Evolutionary conservation across 371 early-diverging fungal species (phyloP).

Genomic region (Choanephora cucurbitarum): DNA sequence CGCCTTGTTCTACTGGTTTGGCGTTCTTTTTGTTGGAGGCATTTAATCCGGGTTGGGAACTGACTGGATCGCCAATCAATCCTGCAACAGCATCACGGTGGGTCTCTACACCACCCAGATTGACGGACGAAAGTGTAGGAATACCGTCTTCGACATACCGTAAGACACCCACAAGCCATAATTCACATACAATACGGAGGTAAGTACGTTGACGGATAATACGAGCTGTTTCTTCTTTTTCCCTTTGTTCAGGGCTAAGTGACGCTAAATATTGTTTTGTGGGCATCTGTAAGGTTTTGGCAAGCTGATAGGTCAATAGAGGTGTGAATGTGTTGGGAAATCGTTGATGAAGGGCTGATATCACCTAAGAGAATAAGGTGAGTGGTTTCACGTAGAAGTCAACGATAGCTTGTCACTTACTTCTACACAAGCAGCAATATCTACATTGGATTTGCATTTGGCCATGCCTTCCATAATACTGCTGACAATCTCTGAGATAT

Average conservation of each 20-base stretch:
- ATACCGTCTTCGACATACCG: conserved; percentile 71
- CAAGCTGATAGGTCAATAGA: conserved; percentile 62
- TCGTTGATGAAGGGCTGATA: conserved; percentile 89
- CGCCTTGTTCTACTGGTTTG: conserved; percentile 13
- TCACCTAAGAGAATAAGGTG: no score
- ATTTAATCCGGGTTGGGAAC: no score
- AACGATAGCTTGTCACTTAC: no score
- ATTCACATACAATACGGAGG: conserved; percentile 78
- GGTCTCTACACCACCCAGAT: conserved; percentile 49
- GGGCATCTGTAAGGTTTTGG: conserved; percentile 56
- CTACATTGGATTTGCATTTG: conserved; percentile 70
- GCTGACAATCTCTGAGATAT: conserved; percentile 88
- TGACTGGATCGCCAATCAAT: conserved; percentile 33
- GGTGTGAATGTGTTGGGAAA: conserved; percentile 82
- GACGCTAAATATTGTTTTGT: conserved; percentile 56
- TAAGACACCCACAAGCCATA: conserved; percentile 83
- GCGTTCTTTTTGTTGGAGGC: neutral
- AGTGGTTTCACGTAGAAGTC: no score
- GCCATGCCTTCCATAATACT: conserved; percentile 79
- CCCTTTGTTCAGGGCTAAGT: conserved; percentile 75
- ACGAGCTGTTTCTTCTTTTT: conserved; percentile 82
- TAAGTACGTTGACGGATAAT: conserved; percentile 69
- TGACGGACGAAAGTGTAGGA: conserved; percentile 49
- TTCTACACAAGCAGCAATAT: conserved; percentile 84
- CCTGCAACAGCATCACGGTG: conserved; percentile 61